Conservation (phyloP, 495 filamentous ascomycete genomes). For the Aspergillus steynii region DNA sequence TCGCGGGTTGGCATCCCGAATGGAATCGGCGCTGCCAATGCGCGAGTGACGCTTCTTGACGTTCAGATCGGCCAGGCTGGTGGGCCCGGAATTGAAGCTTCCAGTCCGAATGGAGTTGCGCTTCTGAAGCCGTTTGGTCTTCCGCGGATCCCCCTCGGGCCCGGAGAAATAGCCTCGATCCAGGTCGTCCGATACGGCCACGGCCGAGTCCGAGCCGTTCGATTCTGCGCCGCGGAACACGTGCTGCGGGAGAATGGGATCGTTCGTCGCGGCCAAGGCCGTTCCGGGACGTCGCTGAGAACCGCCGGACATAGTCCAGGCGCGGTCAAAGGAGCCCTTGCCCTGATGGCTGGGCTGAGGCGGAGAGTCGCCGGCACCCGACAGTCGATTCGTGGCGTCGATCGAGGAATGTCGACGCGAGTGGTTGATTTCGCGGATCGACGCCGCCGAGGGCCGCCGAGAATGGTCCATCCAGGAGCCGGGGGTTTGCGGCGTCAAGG, state of each 20-base stretch:
- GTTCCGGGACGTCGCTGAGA: constrained; percentile 39
- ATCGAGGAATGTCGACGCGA: constrained; percentile 85
- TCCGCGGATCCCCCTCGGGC: constrained; percentile 73
- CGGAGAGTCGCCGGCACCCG: constrained; percentile 24
- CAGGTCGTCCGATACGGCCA: constrained; percentile 54
- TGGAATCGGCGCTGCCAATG: constrained; percentile 70
- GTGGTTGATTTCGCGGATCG: constrained; percentile 79
- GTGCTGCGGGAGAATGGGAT: constrained; percentile 18
- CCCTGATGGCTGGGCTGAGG: constrained; percentile 62
- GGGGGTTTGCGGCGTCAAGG: constrained; percentile 35
- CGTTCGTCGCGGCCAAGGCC: constrained; percentile 30
- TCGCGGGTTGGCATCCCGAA: constrained; percentile 42
- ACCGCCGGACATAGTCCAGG: constrained; percentile 73
- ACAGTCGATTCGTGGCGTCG: constrained; percentile 57
- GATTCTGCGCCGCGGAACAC: constrained; percentile 25
- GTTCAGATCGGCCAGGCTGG: constrained; percentile 60
- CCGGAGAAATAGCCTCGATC: constrained; percentile 96
- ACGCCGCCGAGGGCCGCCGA: constrained; percentile 72
- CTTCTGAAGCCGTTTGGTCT: constrained; percentile 76
- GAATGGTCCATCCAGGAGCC: constrained; percentile 54
- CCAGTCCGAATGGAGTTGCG: constrained; percentile 54
- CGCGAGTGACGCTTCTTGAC: constrained; percentile 72
- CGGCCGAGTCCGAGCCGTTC: constrained; percentile 28
- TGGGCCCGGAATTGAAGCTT: constrained; percentile 63
- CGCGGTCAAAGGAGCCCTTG: constrained; percentile 83